A percentile compares a stretch with the other conserved stretches of the same genome.
Evolutionary conservation across 768 basidiomycete genomes (phyloP).

Genomic region (Dacryopinax spathularia): DNA sequence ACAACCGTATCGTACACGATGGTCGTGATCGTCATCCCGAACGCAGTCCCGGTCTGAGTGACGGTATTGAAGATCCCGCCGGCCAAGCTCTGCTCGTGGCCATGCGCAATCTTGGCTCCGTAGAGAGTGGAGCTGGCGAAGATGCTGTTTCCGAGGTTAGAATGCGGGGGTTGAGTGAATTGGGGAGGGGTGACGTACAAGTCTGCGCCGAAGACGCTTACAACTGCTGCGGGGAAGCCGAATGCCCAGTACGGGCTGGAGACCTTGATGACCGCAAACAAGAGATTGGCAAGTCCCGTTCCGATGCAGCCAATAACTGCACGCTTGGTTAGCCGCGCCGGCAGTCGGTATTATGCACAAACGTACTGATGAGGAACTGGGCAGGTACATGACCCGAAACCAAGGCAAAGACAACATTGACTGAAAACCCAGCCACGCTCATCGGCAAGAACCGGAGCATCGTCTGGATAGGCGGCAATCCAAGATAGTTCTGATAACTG

Average conservation of each 20-base stretch:
- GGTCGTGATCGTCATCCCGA: constrained; percentile 63
- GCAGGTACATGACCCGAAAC: constrained; percentile 43
- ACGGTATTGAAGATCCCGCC: constrained; percentile 70
- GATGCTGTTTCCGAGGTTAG: background rate
- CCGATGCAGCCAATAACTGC: constrained; percentile 41
- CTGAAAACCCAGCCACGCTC: constrained; percentile 47
- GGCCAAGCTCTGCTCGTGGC: constrained; percentile 60
- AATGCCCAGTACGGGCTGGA: constrained; percentile 54
- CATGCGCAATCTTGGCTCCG: constrained; percentile 48
- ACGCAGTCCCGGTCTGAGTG: constrained; percentile 57
- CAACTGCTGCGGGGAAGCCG: constrained; percentile 51
- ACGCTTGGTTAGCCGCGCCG: constrained; percentile 11
- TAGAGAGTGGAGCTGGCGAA: constrained; percentile 44
- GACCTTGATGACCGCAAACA: constrained; percentile 55
- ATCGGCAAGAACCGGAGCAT: constrained; percentile 59
- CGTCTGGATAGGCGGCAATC: constrained; percentile 40
- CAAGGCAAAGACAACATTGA: constrained; percentile 51
- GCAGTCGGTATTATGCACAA: background rate
- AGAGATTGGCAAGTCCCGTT: constrained; percentile 42
- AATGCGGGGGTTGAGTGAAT: background rate
- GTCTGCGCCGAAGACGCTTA: constrained; percentile 61
- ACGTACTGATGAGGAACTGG: constrained; percentile 43
- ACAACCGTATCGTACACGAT: constrained; percentile 53
- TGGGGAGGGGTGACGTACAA: constrained; percentile 25
- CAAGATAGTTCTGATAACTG: constrained; percentile 54